Evolutionary conservation across 257 asterid genomes (phyloP).

Genomic region (Solanum sejunctum): DNA sequence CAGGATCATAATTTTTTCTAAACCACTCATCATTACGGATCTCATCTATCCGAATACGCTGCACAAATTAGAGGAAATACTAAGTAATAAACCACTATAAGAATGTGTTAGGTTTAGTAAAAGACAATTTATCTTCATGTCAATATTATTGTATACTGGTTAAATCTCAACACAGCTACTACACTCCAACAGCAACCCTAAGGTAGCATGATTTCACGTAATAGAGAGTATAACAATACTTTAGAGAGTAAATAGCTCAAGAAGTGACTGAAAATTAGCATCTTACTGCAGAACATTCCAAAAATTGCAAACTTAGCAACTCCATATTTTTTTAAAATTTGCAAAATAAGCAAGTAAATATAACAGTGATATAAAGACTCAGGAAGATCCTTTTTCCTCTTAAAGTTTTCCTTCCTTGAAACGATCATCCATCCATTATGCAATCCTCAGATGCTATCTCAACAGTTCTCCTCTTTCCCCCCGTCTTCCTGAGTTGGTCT

Average conservation of each 20-base stretch:
- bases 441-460: background rate
- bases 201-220: background rate
- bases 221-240: background rate
- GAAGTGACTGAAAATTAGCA: background rate
- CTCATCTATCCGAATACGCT: slow-evolving; percentile 85
- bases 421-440: background rate
- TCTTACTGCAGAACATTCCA: background rate
- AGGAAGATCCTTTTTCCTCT: background rate
- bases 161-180: background rate
- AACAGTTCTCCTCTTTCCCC: background rate
- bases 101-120: background rate
- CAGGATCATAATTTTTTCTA: slow-evolving; percentile 62
- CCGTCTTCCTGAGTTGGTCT: background rate
- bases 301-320: background rate
- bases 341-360: background rate
- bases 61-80: slow-evolving; percentile 13
- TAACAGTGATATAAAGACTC: background rate
- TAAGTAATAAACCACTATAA: background rate
- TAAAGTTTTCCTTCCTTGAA: background rate
- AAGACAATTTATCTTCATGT: background rate
- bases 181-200: background rate
- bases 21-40: slow-evolving; percentile 95
- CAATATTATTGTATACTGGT: background rate
- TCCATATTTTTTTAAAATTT: background rate
- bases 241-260: background rate